Evolutionary conservation across 176 grass and related monocot species (phyloP).

Genomic region (Poa annua): DNA sequence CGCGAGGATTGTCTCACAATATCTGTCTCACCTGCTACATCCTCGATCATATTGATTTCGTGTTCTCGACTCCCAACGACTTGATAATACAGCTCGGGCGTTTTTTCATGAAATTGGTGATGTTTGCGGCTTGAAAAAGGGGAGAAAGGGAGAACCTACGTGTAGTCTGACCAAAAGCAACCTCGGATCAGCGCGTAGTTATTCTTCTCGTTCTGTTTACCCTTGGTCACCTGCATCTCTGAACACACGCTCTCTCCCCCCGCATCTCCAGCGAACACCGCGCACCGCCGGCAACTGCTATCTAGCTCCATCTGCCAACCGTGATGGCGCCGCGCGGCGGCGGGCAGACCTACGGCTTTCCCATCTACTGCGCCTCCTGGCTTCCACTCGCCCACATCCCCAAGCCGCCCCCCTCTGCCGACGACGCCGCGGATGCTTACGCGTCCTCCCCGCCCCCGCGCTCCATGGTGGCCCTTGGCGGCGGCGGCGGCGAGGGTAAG

Average conservation of each 20-base stretch:
- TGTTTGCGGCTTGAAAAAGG: too few species aligned
- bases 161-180: not conserved
- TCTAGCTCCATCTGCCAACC: not conserved
- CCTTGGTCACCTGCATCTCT: conserved; percentile 23
- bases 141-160: not conserved
- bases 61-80: too few species aligned
- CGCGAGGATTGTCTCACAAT: too few species aligned
- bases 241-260: not conserved
- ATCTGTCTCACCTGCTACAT: too few species aligned
- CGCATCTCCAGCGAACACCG: not conserved
- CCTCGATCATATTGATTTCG: too few species aligned
- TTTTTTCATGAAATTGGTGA: too few species aligned
- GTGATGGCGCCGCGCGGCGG: conserved; percentile 48
- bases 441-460: not conserved
- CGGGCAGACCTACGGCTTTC: conserved; percentile 81
- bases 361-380: conserved; percentile 91
- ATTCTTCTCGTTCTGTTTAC: not conserved
- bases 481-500: conserved; percentile 77
- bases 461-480: conserved; percentile 58
- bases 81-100: too few species aligned
- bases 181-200: not conserved
- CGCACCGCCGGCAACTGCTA: not conserved
- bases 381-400: conserved; percentile 74
- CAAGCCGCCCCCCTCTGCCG: conserved; percentile 21
- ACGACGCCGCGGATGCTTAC: not conserved